phyloP scores from a whole-genome alignment of 2,329 filamentous ascomycete genomes.

The Sclerotinia glacialis region DNA sequence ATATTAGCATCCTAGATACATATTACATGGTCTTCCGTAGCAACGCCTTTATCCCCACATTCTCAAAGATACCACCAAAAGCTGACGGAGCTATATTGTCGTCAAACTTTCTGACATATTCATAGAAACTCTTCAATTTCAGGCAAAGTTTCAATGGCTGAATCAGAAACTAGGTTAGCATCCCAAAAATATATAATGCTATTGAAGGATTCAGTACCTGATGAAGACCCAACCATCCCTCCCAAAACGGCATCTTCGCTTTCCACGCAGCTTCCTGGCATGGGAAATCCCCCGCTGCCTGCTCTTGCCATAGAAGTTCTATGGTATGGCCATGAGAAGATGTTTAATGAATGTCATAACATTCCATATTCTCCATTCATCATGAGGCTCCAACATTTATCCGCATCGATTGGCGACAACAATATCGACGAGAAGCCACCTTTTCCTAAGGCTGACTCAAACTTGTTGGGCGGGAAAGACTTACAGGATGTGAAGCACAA shows the following conservation, averaged over 20 bases:
- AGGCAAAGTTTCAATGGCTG: neutral
- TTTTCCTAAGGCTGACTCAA: neutral
- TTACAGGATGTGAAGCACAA: constrained; percentile 4
- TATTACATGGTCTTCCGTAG: neutral
- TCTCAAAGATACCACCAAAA: neutral
- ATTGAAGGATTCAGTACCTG: constrained; percentile 3
- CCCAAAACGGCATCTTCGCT: neutral
- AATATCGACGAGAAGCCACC: neutral
- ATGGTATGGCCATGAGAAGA: constrained; percentile 5
- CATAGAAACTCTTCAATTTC: neutral
- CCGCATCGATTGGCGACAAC: neutral
- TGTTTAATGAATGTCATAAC: neutral
- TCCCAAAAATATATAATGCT: neutral
- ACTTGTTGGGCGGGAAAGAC: neutral
- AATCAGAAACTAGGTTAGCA: neutral
- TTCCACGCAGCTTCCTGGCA: neutral
- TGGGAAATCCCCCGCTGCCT: neutral
- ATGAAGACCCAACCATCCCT: neutral
- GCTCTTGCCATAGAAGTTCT: constrained; percentile 1
- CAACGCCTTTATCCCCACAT: neutral
- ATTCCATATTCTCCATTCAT: constrained; percentile 8
- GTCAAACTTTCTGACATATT: neutral
- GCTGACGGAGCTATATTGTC: neutral
- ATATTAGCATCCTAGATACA: neutral
- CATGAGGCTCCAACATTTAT: neutral